A percentile compares a stretch with the other conserved stretches of the same genome.
These are phyloP conservation scores for Durusdinium trenchii DNA, from an alignment of 73 alveolate species.

Conservation along the genomic window DNA sequence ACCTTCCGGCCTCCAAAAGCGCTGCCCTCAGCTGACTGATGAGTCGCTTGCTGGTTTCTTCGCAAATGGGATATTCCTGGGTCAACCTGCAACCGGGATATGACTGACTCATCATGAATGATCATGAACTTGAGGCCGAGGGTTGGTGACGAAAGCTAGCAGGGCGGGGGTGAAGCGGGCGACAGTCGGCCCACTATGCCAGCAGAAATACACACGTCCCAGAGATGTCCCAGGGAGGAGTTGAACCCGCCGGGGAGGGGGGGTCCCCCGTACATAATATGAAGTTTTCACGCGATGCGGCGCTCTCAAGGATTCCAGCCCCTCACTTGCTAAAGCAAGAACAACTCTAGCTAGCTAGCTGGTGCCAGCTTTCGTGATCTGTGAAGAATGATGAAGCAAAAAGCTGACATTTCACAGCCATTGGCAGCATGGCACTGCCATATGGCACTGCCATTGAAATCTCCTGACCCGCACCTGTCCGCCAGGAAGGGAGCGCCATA, in stretches of 20 bases:
- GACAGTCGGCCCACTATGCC: neutral
- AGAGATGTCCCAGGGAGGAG: neutral
- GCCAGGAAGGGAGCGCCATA: conserved; percentile 79
- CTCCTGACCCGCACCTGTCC: conserved; percentile 51
- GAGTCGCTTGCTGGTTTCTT: conserved; percentile 6
- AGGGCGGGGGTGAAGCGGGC: neutral
- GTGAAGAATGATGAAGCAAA: no score
- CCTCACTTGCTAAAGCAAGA: neutral
- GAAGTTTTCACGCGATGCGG: neutral
- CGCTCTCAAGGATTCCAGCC: neutral
- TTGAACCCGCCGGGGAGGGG: neutral
- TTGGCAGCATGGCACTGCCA: no score
- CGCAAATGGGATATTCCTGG: conserved; percentile 23
- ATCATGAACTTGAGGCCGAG: no score
- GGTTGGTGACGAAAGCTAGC: no score
- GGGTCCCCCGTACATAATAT: neutral
- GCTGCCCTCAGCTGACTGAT: conserved; percentile 19
- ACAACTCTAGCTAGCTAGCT: neutral
- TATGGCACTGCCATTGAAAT: no score
- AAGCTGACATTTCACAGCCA: no score
- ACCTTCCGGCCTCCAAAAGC: conserved; percentile 16
- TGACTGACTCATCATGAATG: no score
- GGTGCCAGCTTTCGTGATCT: no score
- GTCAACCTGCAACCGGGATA: no score
- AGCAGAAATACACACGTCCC: neutral